These are phyloP conservation scores for Zygoascus bituminiphila DNA, from an alignment of 805 yeast genomes.

Conservation along the genomic window DNA sequence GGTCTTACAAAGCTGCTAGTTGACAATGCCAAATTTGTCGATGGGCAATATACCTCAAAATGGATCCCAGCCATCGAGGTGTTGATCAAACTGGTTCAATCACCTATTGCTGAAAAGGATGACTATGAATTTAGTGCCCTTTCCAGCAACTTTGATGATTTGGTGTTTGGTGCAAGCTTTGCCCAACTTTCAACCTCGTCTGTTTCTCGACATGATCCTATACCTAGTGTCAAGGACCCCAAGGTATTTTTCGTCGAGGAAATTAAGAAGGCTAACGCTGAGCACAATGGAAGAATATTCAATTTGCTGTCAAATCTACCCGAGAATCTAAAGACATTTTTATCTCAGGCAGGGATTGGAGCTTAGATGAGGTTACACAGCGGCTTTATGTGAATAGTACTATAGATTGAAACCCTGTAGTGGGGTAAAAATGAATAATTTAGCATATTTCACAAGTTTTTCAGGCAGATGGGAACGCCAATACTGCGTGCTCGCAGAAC, in stretches of 20 bases:
- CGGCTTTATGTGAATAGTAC: too few relatives aligned
- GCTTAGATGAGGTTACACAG: too few relatives aligned
- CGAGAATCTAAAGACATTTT: slow-evolving; percentile 12
- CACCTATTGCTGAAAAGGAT: slow-evolving; percentile 32
- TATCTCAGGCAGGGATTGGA: slow-evolving; percentile 10
- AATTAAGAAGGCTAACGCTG: slow-evolving; percentile 13
- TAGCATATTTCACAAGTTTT: neutral
- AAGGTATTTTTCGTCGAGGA: slow-evolving; percentile 20
- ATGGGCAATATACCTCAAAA: slow-evolving; percentile 37
- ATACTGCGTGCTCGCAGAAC: neutral
- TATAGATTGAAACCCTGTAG: too few relatives aligned
- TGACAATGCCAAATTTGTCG: slow-evolving; percentile 29
- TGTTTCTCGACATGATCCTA: slow-evolving; percentile 61
- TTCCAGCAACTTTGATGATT: slow-evolving; percentile 50
- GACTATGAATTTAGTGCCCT: slow-evolving; percentile 27
- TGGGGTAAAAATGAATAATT: too few relatives aligned
- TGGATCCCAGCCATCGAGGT: slow-evolving; percentile 38
- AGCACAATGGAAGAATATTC: slow-evolving; percentile 12
- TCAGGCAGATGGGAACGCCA: neutral
- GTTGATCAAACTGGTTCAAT: slow-evolving; percentile 37
- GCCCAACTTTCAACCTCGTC: slow-evolving; percentile 63
- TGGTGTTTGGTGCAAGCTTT: slow-evolving; percentile 80
- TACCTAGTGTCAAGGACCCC: slow-evolving; percentile 37
- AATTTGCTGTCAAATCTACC: slow-evolving; percentile 13
- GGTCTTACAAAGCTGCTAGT: slow-evolving; percentile 41